Evolutionary conservation across 306 rosid species (phyloP).

Genomic region (Fragaria iinumae): DNA sequence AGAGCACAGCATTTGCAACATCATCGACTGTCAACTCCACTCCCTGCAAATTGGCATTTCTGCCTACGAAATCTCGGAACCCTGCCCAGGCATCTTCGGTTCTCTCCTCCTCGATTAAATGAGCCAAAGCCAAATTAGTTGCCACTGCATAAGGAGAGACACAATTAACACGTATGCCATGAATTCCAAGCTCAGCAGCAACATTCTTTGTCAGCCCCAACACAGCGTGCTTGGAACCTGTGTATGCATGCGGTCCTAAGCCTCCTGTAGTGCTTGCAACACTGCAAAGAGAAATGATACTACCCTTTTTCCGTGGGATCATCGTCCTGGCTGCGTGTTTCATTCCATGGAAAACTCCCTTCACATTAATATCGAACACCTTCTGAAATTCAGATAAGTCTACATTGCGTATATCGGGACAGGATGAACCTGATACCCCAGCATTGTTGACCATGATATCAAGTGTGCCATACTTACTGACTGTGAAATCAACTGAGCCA

Average conservation of each 20-base stretch:
- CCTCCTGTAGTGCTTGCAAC: slow-evolving; percentile 54
- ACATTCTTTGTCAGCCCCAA: slow-evolving; percentile 73
- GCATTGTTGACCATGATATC: slow-evolving; percentile 91
- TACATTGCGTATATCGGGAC: slow-evolving; percentile 58
- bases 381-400: slow-evolving; percentile 68
- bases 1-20: slow-evolving; percentile 80
- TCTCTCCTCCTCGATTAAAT: slow-evolving; percentile 65
- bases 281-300: slow-evolving; percentile 66
- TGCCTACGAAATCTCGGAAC: slow-evolving; percentile 37
- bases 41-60: slow-evolving; percentile 69
- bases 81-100: slow-evolving; percentile 48
- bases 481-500: slow-evolving; percentile 51
- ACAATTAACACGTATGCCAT: slow-evolving; percentile 51
- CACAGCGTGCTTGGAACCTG: slow-evolving; percentile 80
- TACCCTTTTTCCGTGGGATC: slow-evolving; percentile 71
- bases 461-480: slow-evolving; percentile 60
- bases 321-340: slow-evolving; percentile 69
- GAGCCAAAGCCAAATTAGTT: slow-evolving; percentile 60
- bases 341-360: slow-evolving; percentile 84
- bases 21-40: slow-evolving; percentile 54
- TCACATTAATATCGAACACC: slow-evolving; percentile 66
- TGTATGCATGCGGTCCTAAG: slow-evolving; percentile 62
- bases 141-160: slow-evolving; percentile 62
- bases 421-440: slow-evolving; percentile 66
- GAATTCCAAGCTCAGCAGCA: slow-evolving; percentile 75